Base-by-base conservation (phyloP, 2,329 filamentous ascomycete genomes). In the Ophiostoma triangulosporum region DNA sequence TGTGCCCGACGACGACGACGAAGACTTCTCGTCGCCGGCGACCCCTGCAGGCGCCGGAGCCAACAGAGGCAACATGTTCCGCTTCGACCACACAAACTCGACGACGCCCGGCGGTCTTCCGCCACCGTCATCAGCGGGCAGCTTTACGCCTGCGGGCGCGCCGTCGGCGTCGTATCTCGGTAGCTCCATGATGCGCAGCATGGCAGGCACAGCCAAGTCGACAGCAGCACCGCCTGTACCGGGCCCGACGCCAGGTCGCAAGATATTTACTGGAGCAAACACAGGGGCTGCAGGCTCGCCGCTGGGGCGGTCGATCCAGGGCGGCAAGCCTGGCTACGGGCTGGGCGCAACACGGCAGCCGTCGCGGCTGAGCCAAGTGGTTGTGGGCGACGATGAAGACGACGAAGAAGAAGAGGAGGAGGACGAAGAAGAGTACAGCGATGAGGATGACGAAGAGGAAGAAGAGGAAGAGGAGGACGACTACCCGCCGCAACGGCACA, bases 111-210 rank as follows among this genome's bases (percentile, higher is more conserved):
- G 71, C 17, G 76, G 71, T 0, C 71, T 71, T 27, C 73, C 73
- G 26, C 73, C 75, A 11, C 74, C 75, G 9, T 75, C 76, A 27
- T 74, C 75, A 7, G 69, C 70, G 8, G 71, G 71, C 4, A 77
- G 75, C 43, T 79, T 78, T 64, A 78, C 76, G 1, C 76, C 77
- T 1, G 69, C 70, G 15, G 78, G 78, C 54, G 75, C 76, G 15
- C 77, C 77, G 0, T 75, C 77, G 22, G 73, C 70, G 29, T 74
- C 74, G 12, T 78, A 70, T 60, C 64, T 80, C 35, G 73, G 75
- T 54, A 78, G 75, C 64, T 78, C 76, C 35, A 70, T 78, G 52
- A 67, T 75, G 66, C 70, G 69, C 48, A 70, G 62, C 48, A 57
- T 63, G 55, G 59, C 61, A 20, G 43, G 48, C 27, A 51, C 48